Evolutionary conservation across 2,329 filamentous ascomycete species (phyloP).

Genomic region (Aureobasidium sp.): DNA sequence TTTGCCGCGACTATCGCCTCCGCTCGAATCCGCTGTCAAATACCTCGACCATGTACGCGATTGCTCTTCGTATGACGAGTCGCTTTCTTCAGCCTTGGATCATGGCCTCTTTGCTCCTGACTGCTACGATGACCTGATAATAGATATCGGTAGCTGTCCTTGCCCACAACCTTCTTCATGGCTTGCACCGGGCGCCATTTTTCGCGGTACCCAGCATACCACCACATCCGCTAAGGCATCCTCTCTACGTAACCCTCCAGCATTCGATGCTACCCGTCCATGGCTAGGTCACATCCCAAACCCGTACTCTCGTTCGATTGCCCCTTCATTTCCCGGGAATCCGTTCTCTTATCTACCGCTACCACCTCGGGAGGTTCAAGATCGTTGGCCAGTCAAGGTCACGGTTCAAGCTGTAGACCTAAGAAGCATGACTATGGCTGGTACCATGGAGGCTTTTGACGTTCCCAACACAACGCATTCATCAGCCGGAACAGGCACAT

Average conservation of each 20-base stretch:
- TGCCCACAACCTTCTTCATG: conserved; percentile 50
- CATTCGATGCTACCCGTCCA: conserved; percentile 28
- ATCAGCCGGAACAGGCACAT: conserved; percentile 10
- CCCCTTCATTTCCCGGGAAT: conserved; percentile 16
- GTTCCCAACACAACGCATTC: conserved; percentile 41
- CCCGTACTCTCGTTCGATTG: conserved; percentile 13
- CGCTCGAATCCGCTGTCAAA: conserved; percentile 50
- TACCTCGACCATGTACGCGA: conserved; percentile 52
- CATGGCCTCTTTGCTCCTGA: conserved; percentile 45
- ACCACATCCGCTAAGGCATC: conserved; percentile 21
- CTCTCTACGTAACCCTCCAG: conserved; percentile 16
- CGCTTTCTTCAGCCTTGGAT: conserved; percentile 43
- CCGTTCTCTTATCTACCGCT: not conserved
- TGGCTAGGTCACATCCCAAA: conserved; percentile 29
- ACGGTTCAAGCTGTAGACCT: conserved; percentile 55
- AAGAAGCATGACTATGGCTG: conserved; percentile 51
- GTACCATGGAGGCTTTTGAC: conserved; percentile 63
- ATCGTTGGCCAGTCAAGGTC: conserved; percentile 60
- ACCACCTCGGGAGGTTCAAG: conserved; percentile 29
- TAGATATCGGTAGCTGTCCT: conserved; percentile 43
- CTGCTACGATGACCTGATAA: conserved; percentile 48
- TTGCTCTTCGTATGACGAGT: conserved; percentile 45
- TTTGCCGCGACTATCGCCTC: conserved; percentile 19
- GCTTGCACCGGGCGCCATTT: conserved; percentile 52
- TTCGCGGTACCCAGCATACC: conserved; percentile 54